Evolutionary conservation across 2,329 filamentous ascomycete species (phyloP).

Genomic region (Sordariomycetes sp.): DNA sequence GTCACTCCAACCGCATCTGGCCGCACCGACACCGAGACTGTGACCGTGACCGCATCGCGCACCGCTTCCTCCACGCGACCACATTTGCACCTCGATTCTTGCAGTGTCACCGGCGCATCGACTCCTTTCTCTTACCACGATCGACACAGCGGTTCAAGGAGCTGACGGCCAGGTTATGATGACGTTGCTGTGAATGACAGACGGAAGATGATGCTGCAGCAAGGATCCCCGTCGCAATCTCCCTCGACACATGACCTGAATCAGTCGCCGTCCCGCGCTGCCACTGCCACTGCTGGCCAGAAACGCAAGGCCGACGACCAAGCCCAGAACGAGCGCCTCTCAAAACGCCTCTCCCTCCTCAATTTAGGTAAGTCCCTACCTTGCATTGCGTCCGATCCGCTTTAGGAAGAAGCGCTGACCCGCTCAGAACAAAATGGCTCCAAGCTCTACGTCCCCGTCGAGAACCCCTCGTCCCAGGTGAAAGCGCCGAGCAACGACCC

Average conservation of each 20-base stretch:
- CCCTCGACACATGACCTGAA: conserved; percentile 6
- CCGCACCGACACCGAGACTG: too few relatives aligned
- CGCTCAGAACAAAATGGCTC: conserved; percentile 48
- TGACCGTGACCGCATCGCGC: too few relatives aligned
- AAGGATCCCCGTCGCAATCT: conserved; percentile 19
- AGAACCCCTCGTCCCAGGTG: conserved; percentile 26
- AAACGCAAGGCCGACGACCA: conserved; percentile 54
- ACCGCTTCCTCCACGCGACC: too few relatives aligned
- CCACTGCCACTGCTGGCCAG: conserved; percentile 13
- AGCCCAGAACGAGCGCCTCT: conserved; percentile 65
- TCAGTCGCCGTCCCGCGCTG: not conserved
- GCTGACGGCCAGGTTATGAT: not conserved
- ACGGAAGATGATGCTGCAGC: conserved; percentile 23
- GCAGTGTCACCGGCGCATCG: too few relatives aligned
- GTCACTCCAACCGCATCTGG: too few relatives aligned
- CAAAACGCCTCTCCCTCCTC: conserved; percentile 74
- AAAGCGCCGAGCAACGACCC: not conserved
- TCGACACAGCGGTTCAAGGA: too few relatives aligned
- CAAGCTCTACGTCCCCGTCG: conserved; percentile 58
- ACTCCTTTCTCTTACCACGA: too few relatives aligned
- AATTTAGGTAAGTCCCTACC: conserved; percentile 58
- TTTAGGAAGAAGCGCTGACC: too few relatives aligned
- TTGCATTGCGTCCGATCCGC: conserved; percentile 6
- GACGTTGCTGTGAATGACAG: conserved; percentile 1
- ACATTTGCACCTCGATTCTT: too few relatives aligned